These are phyloP conservation scores for Amphibolis antarctica DNA, from an alignment of 106 monocot genomes.

Conservation along the genomic window DNA sequence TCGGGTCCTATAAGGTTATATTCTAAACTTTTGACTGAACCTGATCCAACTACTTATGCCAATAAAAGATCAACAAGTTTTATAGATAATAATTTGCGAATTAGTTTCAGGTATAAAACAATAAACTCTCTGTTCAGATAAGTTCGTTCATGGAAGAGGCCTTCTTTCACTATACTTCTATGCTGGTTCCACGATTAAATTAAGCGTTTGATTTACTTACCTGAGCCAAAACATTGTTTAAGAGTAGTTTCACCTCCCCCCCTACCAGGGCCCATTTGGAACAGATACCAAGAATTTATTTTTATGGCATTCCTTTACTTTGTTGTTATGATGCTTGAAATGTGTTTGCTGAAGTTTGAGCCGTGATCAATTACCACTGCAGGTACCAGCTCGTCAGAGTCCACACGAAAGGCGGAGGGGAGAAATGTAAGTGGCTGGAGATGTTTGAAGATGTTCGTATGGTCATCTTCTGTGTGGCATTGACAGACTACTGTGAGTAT, in stretches of 20 bases:
- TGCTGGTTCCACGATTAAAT: no score
- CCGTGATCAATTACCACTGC: not conserved
- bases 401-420: conserved; percentile 38
- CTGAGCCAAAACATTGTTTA: no score
- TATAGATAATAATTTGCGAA: not conserved
- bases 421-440: conserved; percentile 80
- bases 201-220: no score
- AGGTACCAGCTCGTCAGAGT: conserved; percentile 86
- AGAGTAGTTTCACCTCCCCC: no score
- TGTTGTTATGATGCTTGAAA: not conserved
- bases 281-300: no score
- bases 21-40: not conserved
- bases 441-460: conserved; percentile 82
- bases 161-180: no score
- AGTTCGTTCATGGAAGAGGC: no score
- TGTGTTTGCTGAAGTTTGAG: not conserved
- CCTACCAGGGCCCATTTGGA: no score
- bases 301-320: no score
- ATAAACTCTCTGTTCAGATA: no score
- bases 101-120: no score
- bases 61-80: not conserved
- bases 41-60: not conserved
- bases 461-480: conserved; percentile 59
- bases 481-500: conserved; percentile 59
- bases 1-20: conserved; percentile 37